These are phyloP conservation scores for Pichia cephalocereana DNA, from an alignment of 805 yeast genomes.

Conservation along the genomic window DNA sequence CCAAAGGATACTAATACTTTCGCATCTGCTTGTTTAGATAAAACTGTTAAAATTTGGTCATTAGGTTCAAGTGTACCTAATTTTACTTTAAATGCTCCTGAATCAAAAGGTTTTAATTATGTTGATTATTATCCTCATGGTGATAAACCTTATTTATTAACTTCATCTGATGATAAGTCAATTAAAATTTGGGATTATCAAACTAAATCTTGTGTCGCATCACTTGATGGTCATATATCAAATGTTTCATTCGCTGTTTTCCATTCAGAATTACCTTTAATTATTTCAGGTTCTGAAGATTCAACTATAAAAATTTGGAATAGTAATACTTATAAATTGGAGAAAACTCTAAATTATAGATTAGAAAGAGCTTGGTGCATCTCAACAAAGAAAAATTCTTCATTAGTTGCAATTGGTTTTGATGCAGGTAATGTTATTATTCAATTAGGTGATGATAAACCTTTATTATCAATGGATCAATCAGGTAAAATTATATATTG, in stretches of 20 bases:
- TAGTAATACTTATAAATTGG: conserved; percentile 85
- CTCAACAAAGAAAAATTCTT: conserved; percentile 62
- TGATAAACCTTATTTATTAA: conserved; percentile 92
- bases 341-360: conserved; percentile 82
- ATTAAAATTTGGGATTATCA: conserved; percentile 95
- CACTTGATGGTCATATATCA: conserved; percentile 85
- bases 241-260: conserved; percentile 95
- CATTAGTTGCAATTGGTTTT: conserved; percentile 83
- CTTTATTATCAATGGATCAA: conserved; percentile 86
- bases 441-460: conserved; percentile 89
- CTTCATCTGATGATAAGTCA: conserved; percentile 85
- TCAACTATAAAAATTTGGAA: conserved; percentile 93
- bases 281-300: conserved; percentile 95
- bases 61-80: conserved; percentile 81
- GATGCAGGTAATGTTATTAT: conserved; percentile 90
- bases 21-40: conserved; percentile 94
- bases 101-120: conserved; percentile 86
- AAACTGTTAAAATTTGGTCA: conserved; percentile 96
- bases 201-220: conserved; percentile 90
- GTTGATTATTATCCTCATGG: conserved; percentile 96
- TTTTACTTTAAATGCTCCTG: conserved; percentile 86
- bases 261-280: conserved; percentile 95
- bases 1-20: conserved; percentile 97
- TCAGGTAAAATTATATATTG: conserved; percentile 89
- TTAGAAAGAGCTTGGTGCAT: conserved; percentile 97